These are phyloP conservation scores for Tardiomyces digboiensis DNA, from an alignment of 1,139 yeast genomes.

Conservation along the genomic window DNA sequence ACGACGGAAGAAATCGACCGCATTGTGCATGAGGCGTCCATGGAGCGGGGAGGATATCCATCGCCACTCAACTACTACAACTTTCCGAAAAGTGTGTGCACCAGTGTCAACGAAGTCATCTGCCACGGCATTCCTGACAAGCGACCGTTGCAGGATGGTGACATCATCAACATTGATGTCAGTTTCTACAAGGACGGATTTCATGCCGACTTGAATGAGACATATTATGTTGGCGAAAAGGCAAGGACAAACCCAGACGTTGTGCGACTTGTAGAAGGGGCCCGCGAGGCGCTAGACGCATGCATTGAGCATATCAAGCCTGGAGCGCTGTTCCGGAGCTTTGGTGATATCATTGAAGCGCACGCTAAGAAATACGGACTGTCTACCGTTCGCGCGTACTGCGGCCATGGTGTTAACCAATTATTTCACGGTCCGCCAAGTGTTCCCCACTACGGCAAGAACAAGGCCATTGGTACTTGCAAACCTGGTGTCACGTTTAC, in stretches of 20 bases:
- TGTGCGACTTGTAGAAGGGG: conserved; percentile 86
- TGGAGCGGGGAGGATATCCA: conserved; percentile 88
- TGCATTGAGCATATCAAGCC: conserved; percentile 88
- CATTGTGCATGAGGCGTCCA: conserved; percentile 78
- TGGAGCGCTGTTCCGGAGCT: conserved; percentile 76
- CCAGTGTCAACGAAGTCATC: conserved; percentile 88
- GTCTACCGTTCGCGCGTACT: conserved; percentile 82
- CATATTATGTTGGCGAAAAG: conserved; percentile 93
- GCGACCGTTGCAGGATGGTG: conserved; percentile 82
- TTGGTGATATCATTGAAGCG: conserved; percentile 84
- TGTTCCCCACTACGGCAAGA: conserved; percentile 87
- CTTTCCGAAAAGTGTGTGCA: conserved; percentile 89
- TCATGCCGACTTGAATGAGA: conserved; percentile 94
- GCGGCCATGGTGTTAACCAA: conserved; percentile 90
- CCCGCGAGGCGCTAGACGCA: conserved; percentile 77
- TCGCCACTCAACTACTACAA: conserved; percentile 93
- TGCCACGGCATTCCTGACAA: conserved; percentile 98
- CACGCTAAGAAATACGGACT: conserved; percentile 75
- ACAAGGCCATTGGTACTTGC: conserved; percentile 89
- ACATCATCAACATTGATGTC: conserved; percentile 86
- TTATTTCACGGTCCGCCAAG: conserved; percentile 91
- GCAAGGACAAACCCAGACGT: conserved; percentile 65
- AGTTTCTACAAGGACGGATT: conserved; percentile 77
- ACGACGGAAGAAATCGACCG: conserved; percentile 92
- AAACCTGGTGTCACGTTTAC: conserved; percentile 97